These are phyloP conservation scores for Aspergillus neoniger DNA, from an alignment of 2,329 filamentous ascomycete genomes.

Conservation along the genomic window DNA sequence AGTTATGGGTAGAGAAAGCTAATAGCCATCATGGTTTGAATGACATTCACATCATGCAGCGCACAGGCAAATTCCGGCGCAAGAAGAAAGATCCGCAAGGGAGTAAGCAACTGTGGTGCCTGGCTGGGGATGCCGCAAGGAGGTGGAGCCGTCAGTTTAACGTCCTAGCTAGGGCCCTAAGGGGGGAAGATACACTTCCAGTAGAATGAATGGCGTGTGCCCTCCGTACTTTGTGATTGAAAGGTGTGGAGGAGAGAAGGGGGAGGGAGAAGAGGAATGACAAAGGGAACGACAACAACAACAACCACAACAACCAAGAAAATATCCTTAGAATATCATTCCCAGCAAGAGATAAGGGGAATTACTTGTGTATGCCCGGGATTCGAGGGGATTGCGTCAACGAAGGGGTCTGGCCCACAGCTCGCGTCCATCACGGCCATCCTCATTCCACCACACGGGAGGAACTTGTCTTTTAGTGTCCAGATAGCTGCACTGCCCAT, in stretches of 20 bases:
- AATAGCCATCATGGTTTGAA: constrained; percentile 18
- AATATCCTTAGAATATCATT: too few species aligned
- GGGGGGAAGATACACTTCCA: not conserved
- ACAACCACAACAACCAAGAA: not conserved
- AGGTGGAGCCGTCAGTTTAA: constrained; percentile 13
- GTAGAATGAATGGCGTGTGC: not conserved
- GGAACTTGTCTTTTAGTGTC: not conserved
- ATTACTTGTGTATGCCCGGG: not conserved
- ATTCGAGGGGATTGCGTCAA: constrained; percentile 22
- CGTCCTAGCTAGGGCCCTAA: constrained; percentile 5
- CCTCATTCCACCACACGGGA: not conserved
- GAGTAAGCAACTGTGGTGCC: constrained; percentile 3
- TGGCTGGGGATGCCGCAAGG: constrained; percentile 9
- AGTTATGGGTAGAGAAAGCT: constrained; percentile 10
- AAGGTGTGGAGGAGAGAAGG: not conserved
- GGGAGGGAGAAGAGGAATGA: not conserved
- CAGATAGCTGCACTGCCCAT: not conserved
- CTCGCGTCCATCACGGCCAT: not conserved
- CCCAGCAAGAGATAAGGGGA: too few species aligned
- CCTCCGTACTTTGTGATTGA: not conserved
- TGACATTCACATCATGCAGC: constrained; percentile 12
- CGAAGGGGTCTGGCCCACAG: constrained; percentile 18
- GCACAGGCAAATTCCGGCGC: constrained; percentile 10
- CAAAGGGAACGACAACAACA: not conserved
- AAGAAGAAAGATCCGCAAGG: constrained; percentile 3